Evolutionary conservation across 1,284 basidiomycete genomes (phyloP).

Genomic region (Pseudozyma thailandica): DNA sequence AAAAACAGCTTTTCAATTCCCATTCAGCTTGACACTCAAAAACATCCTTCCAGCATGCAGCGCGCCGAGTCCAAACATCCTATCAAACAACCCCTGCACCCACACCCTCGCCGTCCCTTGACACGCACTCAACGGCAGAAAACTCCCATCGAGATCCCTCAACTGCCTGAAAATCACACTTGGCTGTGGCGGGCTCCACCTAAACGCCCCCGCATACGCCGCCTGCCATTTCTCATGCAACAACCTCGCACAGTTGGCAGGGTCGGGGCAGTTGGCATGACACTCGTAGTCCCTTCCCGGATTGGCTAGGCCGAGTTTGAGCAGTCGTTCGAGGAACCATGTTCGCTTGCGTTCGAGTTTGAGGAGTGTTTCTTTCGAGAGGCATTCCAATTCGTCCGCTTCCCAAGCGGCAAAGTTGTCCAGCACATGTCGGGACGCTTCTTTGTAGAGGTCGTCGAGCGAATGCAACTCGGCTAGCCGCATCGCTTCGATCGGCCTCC

Average conservation of each 20-base stretch:
- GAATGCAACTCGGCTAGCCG: slow-evolving; percentile 43
- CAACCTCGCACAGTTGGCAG: slow-evolving; percentile 80
- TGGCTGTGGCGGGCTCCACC: slow-evolving; percentile 80
- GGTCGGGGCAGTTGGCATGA: slow-evolving; percentile 81
- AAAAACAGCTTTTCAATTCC: neutral
- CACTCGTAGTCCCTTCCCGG: slow-evolving; percentile 85
- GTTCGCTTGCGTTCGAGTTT: slow-evolving; percentile 57
- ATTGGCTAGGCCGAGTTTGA: slow-evolving; percentile 87
- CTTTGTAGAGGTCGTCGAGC: slow-evolving; percentile 51
- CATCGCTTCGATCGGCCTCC: slow-evolving; percentile 60
- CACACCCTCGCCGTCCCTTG: slow-evolving; percentile 39
- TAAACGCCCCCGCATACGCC: slow-evolving; percentile 84
- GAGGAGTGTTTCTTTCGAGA: slow-evolving; percentile 43
- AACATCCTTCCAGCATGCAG: slow-evolving; percentile 32
- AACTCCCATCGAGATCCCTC: slow-evolving; percentile 41
- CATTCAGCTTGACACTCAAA: slow-evolving; percentile 39
- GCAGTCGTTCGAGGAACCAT: slow-evolving; percentile 78
- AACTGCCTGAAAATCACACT: slow-evolving; percentile 70
- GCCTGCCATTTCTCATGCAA: slow-evolving; percentile 92
- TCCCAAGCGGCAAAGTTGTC: slow-evolving; percentile 54
- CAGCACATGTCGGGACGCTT: slow-evolving; percentile 54
- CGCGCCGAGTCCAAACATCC: slow-evolving; percentile 48
- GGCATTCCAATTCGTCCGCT: slow-evolving; percentile 41
- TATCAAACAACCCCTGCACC: slow-evolving; percentile 51
- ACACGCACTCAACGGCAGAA: slow-evolving; percentile 29